Evolutionary conservation across 2,329 filamentous ascomycete genomes (phyloP), one percentile per base, ranked within the genome.

Genomic region (Hymenoscyphus fraxineus): DNA sequence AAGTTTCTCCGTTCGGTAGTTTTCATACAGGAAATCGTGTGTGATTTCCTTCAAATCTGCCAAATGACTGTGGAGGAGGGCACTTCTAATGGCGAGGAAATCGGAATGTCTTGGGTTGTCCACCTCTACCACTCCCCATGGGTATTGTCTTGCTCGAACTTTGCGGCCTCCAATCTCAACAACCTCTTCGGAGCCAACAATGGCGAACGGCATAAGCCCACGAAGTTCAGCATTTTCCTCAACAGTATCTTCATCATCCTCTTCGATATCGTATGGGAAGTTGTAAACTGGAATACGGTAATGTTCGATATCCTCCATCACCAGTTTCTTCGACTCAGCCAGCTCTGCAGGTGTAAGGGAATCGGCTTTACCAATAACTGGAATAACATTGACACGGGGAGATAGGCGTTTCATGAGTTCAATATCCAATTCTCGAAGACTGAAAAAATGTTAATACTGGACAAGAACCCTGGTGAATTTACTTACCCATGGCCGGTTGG

Each of bases 241-340:
- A 22, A 99, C 94, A 0, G 95, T 99, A 76, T 99, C 95, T 82
- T 99, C 95, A 72, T 99, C 95, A 74, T 99, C 95, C 83, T 99
- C 95, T 80, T 99, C 95, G 67, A 99, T 96, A 74, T 99, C 95
- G 82, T 99, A 99, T 59, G 95, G 95, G 85, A 99, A 99, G 86
- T 99, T 99, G 87, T 99, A 99, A 70, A 99, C 94, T 58, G 95
- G 95, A 73, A 99, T 99, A 77, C 95, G 91, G 84, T 99, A 99
- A 81, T 99, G 95, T 82, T 99, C 95, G 73, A 99, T 99, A 78
- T 99, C 95, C 83, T 99, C 95, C 95, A 99, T 99, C 76, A 99
- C 93, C 67, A 99, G 87, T 85, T 98, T 99, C 88, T 99, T 99
- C 72, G 94, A 98, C 81, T 99, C 95, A 71, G 95, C 95, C 69